Conservation (phyloP, 2,329 filamentous ascomycete species). For the Microascus cirrosus region DNA sequence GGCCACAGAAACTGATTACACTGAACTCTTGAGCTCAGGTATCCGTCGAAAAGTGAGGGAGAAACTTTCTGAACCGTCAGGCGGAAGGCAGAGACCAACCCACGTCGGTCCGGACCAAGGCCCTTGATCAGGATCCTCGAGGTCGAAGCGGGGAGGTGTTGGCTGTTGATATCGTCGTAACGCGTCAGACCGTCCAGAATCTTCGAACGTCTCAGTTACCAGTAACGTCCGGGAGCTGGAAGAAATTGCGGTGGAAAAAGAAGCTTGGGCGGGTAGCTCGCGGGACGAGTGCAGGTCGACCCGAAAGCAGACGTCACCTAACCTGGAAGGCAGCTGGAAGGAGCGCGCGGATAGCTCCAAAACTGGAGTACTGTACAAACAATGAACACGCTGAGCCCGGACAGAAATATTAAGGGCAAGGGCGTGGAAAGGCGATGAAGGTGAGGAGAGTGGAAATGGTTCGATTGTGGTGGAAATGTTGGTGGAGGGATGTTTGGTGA, state of each 20-base stretch:
- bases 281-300: conserved; percentile 28
- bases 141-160: neutral
- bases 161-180: neutral
- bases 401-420: neutral
- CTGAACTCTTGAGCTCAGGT: neutral
- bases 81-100: neutral
- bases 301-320: conserved; percentile 19
- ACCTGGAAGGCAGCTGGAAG: neutral
- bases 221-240: neutral
- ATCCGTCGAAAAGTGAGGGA: neutral
- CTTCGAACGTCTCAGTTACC: conserved; percentile 15
- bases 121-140: neutral
- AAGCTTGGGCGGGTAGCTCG: conserved; percentile 1
- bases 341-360: neutral
- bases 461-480: neutral
- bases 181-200: conserved; percentile 18
- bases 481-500: conserved; percentile 4
- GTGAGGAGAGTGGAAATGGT: neutral
- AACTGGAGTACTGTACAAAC: neutral
- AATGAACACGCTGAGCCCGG: neutral
- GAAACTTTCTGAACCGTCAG: neutral
- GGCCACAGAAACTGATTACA: neutral
- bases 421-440: neutral
- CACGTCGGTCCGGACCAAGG: neutral
- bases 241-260: neutral